Conservation (phyloP, 345 rosid genomes). For the Anacardium occidentale region DNA sequence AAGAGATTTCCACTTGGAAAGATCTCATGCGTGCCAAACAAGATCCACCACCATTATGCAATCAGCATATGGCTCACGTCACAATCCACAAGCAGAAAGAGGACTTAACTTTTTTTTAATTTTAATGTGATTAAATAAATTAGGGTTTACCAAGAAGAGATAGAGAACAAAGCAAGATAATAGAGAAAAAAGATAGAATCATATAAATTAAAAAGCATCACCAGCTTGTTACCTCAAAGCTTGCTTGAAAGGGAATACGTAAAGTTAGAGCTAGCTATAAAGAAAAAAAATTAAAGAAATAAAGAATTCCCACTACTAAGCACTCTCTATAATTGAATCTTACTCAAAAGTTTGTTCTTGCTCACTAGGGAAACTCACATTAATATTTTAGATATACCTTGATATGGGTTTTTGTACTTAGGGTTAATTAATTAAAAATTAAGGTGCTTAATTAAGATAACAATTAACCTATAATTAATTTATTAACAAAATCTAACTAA, state of each 20-base stretch:
- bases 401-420: too few species aligned
- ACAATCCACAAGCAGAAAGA: conserved; percentile 11
- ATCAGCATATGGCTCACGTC: conserved; percentile 24
- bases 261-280: not conserved
- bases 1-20: conserved; percentile 32
- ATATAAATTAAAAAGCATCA: not conserved
- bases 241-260: conserved; percentile 21
- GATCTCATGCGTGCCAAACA: conserved; percentile 24
- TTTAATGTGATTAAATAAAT: not conserved
- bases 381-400: too few species aligned
- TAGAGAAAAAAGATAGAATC: not conserved
- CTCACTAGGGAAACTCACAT: too few species aligned
- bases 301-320: not conserved
- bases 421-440: too few species aligned
- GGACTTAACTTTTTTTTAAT: too few species aligned
- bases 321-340: not conserved
- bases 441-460: too few species aligned
- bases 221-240: conserved; percentile 9
- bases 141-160: not conserved
- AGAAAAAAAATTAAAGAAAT: too few species aligned
- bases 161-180: not conserved
- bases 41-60: not conserved
- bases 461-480: too few species aligned
- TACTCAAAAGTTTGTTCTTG: not conserved
- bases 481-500: too few species aligned